phyloP scores from a whole-genome alignment of 257 asterid genomes.

The Solanum gracilifrons region DNA sequence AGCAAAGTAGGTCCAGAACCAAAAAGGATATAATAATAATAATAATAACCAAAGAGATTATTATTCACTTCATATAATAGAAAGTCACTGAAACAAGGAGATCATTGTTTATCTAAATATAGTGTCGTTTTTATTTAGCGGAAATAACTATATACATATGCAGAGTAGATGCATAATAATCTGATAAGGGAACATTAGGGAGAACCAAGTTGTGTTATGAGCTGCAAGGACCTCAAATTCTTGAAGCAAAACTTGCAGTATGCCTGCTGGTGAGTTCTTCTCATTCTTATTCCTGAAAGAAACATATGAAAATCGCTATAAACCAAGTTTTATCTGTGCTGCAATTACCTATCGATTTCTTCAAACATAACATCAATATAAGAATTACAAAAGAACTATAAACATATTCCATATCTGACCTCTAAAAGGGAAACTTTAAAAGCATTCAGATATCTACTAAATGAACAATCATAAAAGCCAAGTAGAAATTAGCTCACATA shows the following conservation, averaged over 20 bases:
- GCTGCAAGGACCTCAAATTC: not conserved
- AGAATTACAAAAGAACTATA: not conserved
- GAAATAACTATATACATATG: constrained; percentile 1
- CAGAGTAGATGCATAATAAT: not conserved
- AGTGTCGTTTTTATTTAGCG: not conserved
- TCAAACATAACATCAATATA: not conserved
- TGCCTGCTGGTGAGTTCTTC: not conserved
- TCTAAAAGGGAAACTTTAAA: not conserved
- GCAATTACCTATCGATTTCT: not conserved
- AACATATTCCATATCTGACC: not conserved
- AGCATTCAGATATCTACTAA: not conserved
- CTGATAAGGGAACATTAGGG: not conserved
- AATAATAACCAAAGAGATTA: not conserved
- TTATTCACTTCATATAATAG: not conserved
- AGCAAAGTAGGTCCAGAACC: not conserved
- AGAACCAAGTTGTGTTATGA: not conserved
- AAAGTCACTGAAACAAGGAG: not conserved
- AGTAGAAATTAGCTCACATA: not conserved
- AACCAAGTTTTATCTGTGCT: not conserved
- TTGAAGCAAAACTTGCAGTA: not conserved
- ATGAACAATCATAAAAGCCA: not conserved
- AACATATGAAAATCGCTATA: not conserved
- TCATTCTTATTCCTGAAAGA: constrained; percentile 8
- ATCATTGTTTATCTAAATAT: not conserved
- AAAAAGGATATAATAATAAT: not conserved